These are phyloP conservation scores for Apiospora marii DNA, from an alignment of 2,329 filamentous ascomycete genomes.

Conservation along the genomic window DNA sequence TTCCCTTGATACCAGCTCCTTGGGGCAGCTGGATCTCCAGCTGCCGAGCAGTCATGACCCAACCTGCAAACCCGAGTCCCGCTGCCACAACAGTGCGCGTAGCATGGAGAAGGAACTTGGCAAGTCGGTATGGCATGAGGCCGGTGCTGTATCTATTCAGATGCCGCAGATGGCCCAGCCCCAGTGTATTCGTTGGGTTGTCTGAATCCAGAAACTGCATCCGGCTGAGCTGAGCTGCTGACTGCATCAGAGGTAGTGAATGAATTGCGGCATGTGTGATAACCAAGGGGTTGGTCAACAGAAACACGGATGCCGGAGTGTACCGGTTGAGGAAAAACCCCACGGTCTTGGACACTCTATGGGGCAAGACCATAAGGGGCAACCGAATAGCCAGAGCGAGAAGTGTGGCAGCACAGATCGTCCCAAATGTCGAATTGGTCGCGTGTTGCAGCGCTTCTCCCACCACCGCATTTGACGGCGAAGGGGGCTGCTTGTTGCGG, in stretches of 20 bases:
- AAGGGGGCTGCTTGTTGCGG: conserved; percentile 79
- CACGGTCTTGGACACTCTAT: conserved; percentile 69
- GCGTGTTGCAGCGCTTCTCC: conserved; percentile 84
- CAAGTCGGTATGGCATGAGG: conserved; percentile 86
- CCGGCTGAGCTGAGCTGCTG: conserved; percentile 80
- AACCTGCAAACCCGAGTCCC: conserved; percentile 91
- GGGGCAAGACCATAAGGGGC: conserved; percentile 83
- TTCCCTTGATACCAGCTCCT: conserved; percentile 70
- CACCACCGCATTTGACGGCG: conserved; percentile 82
- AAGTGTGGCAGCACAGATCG: conserved; percentile 87
- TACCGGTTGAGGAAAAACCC: conserved; percentile 80
- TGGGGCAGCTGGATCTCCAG: conserved; percentile 67
- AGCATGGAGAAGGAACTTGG: conserved; percentile 90
- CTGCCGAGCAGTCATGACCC: conserved; percentile 90
- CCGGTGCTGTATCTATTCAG: conserved; percentile 53
- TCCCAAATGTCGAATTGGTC: conserved; percentile 86
- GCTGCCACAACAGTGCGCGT: conserved; percentile 91
- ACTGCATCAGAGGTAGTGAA: conserved; percentile 79
- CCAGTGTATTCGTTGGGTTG: conserved; percentile 76
- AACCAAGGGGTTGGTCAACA: conserved; percentile 88
- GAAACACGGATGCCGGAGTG: conserved; percentile 83
- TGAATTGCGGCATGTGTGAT: conserved; percentile 95
- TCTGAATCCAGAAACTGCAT: conserved; percentile 81
- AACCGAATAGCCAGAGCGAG: conserved; percentile 82
- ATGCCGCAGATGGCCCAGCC: conserved; percentile 59